Percentiles rank a stretch among this genome's conserved stretches.
These are phyloP conservation scores for Capsicum chinense DNA, from an alignment of 257 asterid species.

Conservation along the genomic window DNA sequence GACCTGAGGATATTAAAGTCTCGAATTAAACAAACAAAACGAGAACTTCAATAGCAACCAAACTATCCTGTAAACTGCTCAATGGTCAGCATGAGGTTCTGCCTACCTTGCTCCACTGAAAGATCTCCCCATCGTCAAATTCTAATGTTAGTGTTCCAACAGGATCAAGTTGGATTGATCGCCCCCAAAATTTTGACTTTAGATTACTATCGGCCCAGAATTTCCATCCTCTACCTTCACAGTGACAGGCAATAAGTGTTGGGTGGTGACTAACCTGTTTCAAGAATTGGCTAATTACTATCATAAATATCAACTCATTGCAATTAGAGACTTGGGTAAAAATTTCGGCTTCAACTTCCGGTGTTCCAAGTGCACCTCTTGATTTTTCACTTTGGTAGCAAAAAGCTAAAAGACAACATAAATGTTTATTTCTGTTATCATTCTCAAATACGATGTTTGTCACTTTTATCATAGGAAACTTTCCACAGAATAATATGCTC, in stretches of 20 bases:
- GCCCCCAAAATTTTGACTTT: slow-evolving; percentile 95
- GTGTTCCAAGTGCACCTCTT: background rate
- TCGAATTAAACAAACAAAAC: slow-evolving; percentile 2
- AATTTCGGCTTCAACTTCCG: background rate
- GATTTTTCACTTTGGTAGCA: slow-evolving; percentile 18
- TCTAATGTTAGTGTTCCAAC: slow-evolving; percentile 80
- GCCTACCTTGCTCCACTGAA: slow-evolving; percentile 93
- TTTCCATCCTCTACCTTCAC: slow-evolving; percentile 97
- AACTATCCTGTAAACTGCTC: background rate
- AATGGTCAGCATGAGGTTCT: slow-evolving; percentile 18
- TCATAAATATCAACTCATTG: slow-evolving; percentile 9
- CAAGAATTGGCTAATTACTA: slow-evolving; percentile 33
- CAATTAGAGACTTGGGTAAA: slow-evolving; percentile 13
- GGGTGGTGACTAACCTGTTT: slow-evolving; percentile 99
- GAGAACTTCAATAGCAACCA: background rate
- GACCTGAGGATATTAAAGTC: slow-evolving; percentile 54
- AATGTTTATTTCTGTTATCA: background rate
- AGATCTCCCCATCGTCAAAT: slow-evolving; percentile 92
- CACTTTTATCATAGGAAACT: background rate
- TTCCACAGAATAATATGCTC: slow-evolving; percentile 8
- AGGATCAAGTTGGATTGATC: slow-evolving; percentile 95
- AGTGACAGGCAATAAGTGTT: slow-evolving; percentile 93
- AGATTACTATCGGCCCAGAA: slow-evolving; percentile 93
- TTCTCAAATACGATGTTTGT: background rate
- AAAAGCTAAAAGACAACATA: background rate